Percentiles rank a stretch among this genome's conserved stretches.
phyloP scores from a whole-genome alignment of 139 green algal genomes.

The Spirogloea muscicola region DNA sequence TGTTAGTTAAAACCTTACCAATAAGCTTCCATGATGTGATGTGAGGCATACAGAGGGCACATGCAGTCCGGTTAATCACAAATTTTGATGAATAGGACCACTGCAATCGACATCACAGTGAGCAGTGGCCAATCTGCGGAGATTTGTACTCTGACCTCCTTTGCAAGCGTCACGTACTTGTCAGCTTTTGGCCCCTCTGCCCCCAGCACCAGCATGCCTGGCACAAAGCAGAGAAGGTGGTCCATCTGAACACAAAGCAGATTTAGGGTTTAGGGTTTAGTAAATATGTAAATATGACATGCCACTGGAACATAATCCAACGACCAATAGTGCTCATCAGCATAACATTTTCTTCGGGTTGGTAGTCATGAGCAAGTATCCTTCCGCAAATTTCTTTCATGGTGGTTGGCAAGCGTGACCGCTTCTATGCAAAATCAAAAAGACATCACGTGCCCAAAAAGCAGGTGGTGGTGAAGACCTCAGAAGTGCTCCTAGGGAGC shows the following conservation, averaged over 20 bases:
- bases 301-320: background rate
- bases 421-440: background rate
- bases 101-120: background rate
- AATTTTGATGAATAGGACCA: background rate
- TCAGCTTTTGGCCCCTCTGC: conserved; percentile 17
- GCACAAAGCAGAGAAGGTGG: conserved; percentile 68
- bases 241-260: no score
- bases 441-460: background rate
- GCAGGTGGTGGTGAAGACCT: background rate
- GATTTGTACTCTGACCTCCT: conserved; percentile 35
- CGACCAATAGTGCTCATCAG: background rate
- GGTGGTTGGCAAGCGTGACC: background rate
- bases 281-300: background rate
- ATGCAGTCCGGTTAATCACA: background rate
- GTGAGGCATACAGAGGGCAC: background rate
- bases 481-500: background rate
- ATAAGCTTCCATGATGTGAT: background rate
- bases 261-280: no score
- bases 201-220: conserved; percentile 64
- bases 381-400: conserved; percentile 6
- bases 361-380: background rate
- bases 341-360: background rate
- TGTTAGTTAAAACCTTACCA: no score
- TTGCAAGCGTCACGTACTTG: conserved; percentile 51
- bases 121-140: no score